phyloP scores from a whole-genome alignment of 768 basidiomycete genomes.

The Tylopilus sp. region DNA sequence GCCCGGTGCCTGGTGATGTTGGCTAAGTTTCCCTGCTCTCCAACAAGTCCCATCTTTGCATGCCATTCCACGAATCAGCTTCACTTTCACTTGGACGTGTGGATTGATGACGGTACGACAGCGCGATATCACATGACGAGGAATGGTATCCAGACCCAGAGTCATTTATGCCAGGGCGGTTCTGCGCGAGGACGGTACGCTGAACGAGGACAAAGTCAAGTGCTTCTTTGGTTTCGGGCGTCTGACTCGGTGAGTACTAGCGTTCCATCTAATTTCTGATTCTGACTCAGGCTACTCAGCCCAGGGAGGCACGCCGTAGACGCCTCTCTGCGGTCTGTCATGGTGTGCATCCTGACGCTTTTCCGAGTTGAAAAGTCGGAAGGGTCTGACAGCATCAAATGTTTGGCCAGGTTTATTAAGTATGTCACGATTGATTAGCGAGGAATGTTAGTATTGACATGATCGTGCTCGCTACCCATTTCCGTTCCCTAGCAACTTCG shows the following conservation, averaged over 20 bases:
- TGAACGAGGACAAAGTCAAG: slow-evolving; percentile 11
- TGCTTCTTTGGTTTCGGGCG: slow-evolving; percentile 22
- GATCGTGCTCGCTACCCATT: neutral
- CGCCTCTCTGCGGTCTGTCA: slow-evolving; percentile 22
- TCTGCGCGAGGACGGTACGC: slow-evolving; percentile 19
- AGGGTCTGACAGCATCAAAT: no score
- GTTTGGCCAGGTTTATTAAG: slow-evolving; percentile 12
- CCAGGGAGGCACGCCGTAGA: slow-evolving; percentile 23
- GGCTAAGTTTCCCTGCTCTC: no score
- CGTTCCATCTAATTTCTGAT: neutral
- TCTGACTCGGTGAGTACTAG: slow-evolving; percentile 12
- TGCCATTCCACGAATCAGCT: no score
- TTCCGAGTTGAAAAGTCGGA: no score
- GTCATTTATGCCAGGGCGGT: no score
- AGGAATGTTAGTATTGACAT: neutral
- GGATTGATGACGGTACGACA: slow-evolving; percentile 1
- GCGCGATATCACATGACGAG: slow-evolving; percentile 43
- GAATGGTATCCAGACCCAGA: no score
- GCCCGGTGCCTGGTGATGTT: no score
- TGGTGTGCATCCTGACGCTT: slow-evolving; percentile 13
- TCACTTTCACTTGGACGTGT: neutral
- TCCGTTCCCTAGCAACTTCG: no score
- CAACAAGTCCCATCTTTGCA: no score
- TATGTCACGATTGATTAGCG: neutral
- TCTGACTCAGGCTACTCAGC: neutral